These are phyloP conservation scores for Acephala macrosclerotiorum DNA, from an alignment of 2,329 filamentous ascomycete genomes.

Conservation along the genomic window DNA sequence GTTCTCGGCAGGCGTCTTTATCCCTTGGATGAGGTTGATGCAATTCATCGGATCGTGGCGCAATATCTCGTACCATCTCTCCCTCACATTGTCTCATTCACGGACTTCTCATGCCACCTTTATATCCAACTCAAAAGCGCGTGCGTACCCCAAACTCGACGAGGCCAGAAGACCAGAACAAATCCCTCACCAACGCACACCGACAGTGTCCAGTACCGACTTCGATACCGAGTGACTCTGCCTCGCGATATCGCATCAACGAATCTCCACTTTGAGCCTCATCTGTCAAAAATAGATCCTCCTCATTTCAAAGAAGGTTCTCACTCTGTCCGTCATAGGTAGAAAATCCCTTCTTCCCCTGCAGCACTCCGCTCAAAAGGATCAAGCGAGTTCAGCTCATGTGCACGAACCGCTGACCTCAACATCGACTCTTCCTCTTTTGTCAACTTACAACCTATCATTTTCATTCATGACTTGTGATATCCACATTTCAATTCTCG, in stretches of 20 bases:
- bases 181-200: conserved; percentile 5
- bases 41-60: not conserved
- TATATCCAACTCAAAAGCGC: conserved; percentile 1
- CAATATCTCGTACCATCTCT: not conserved
- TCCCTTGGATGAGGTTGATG: not conserved
- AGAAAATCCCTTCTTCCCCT: not conserved
- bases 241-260: not conserved
- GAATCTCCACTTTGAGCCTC: not conserved
- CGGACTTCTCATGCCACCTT: not conserved
- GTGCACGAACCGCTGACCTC: conserved; percentile 2
- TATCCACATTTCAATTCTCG: not conserved
- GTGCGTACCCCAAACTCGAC: not conserved
- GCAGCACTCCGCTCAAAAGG: not conserved
- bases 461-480: not conserved
- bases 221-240: not conserved
- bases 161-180: not conserved
- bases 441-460: not conserved
- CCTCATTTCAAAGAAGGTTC: conserved; percentile 4
- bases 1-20: not conserved
- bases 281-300: not conserved
- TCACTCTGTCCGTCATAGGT: conserved; percentile 5
- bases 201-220: not conserved
- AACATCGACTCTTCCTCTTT: not conserved
- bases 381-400: conserved; percentile 7
- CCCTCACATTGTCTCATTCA: conserved; percentile 1